Evolutionary conservation across 2,329 filamentous ascomycete genomes (phyloP), one percentile per base, ranked within the genome.

Genomic region (Aspergillus sp.): DNA sequence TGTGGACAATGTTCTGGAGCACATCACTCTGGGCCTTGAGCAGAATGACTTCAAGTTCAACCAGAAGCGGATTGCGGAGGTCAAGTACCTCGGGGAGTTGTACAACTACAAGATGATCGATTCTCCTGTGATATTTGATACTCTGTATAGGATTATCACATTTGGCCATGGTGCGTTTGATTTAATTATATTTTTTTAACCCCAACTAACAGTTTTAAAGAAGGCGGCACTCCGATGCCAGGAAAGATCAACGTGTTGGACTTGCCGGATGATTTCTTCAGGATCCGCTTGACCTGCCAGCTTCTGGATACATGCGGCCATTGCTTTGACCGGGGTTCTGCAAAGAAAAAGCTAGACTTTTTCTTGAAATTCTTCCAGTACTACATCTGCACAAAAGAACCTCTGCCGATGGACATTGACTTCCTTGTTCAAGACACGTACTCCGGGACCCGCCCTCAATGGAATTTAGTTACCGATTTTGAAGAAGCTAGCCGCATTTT

Each of bases 81-180:
- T 96, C 68, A 98, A 97, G 72, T 99, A 97, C 71, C 81, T 99
- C 5, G 93, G 91, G 20, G 95, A 99, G 75, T 84, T 99, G 9
- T 99, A 99, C 78, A 96, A 97, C 68, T 99, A 98, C 72, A 90
- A 95, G 56, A 91, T 99, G 85, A 84, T 99, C 38, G 95, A 99
- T 73, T 95, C 96, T 43, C 90, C 91, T 0, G 89, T 98, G 22
- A 89, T 99, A 51, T 99, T 99, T 67, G 95, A 99, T 69, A 91
- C 89, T 1, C 83, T 99, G 75, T 99, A 97, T 80, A 92, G 91
- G 69, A 89, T 99, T 65, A 83, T 97, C 71, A 96, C 91, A 7
- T 96, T 96, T 71, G 95, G 93, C 24, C 91, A 98, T 73, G 86
- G 84, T 83, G 71, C 71, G 81, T 73, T 24, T 36, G 13, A 42